Base-by-base conservation (phyloP, 2,329 filamentous ascomycete genomes). In the Fusarium scirpi region DNA sequence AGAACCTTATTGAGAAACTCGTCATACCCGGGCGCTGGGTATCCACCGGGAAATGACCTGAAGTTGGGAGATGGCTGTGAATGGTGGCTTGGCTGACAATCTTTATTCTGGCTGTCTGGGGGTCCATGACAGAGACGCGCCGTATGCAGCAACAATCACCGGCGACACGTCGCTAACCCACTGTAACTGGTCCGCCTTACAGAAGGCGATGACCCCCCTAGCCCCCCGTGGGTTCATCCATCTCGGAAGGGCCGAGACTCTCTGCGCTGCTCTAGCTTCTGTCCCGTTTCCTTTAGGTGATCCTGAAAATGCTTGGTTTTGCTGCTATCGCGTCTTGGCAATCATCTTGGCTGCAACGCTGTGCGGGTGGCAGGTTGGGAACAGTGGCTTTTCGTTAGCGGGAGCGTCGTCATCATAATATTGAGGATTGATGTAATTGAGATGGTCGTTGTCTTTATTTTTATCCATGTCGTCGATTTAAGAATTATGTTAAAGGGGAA, bases 21-120 rank as follows among this genome's bases (percentile, higher is more conserved):
- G 66, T 73, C 71, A 74, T 72, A 54, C 41, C 54, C 32, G 46
- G 62, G 6, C 40, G 22, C 32, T 9, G 16, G 24, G 45, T 52
- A 59, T 64, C 72, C 72, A 68, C 72, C 38, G 22, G 58, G 51
- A 64, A 70, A 65, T 63, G 62, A 65, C 62, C 52, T 65, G 55
- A 32, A 64, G 49, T 57, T 63, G 66, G 65, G 57, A 62, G 46
- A 58, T 45, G 22, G 53, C 49, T 55, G 43, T 70, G 60, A 70
- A 59, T 73, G 65, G 70, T 53, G 55, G 58, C 70, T 66, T 70
- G 61, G 62, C 57, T 58, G 58, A 48, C 61, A 65, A 60, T 65
- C 62, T 30, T 48, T 55, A 59, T 57, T 61, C 67, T 58, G 51
- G 41, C 47, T 4, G 15, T 49, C 61, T 58, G 40, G 62, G 49